Evolutionary conservation across 2,329 filamentous ascomycete species (phyloP).

Genomic region (Malbranchea cinnamomea): DNA sequence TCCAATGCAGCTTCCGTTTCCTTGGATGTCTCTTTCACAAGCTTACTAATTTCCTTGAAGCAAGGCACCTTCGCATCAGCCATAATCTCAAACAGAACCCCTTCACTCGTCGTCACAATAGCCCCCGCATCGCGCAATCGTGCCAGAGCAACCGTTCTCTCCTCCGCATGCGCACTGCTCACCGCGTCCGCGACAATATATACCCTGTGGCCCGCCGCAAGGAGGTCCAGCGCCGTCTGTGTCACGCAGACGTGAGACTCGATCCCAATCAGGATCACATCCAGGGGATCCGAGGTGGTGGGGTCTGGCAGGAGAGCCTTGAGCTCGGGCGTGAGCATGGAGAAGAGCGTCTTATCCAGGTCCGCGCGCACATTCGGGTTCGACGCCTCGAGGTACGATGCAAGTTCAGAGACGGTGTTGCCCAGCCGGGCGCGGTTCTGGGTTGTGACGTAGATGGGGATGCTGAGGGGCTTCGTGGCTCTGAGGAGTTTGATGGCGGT

Average conservation of each 20-base stretch:
- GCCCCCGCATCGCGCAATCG: constrained; percentile 62
- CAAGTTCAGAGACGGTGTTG: constrained; percentile 61
- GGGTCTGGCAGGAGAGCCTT: constrained; percentile 20
- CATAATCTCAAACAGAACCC: constrained; percentile 76
- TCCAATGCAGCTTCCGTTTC: constrained; percentile 56
- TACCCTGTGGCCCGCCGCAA: constrained; percentile 60
- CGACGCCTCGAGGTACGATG: constrained; percentile 33
- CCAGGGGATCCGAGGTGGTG: constrained; percentile 26
- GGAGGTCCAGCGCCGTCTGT: constrained; percentile 74
- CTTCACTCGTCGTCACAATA: constrained; percentile 73
- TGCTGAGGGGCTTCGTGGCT: constrained; percentile 36
- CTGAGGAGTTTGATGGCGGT: constrained; percentile 55
- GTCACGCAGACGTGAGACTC: constrained; percentile 90
- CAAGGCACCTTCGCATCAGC: constrained; percentile 58
- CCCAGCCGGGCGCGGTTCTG: constrained; percentile 70
- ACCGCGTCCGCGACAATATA: constrained; percentile 84
- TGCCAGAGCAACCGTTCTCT: constrained; percentile 64
- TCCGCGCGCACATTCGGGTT: constrained; percentile 38
- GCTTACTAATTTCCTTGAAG: constrained; percentile 56
- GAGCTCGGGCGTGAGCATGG: constrained; percentile 66
- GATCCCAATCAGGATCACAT: constrained; percentile 74
- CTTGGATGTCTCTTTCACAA: constrained; percentile 64
- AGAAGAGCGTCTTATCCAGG: constrained; percentile 79
- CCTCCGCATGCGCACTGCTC: constrained; percentile 69
- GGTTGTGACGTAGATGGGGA: constrained; percentile 76